Evolutionary conservation across 805 yeast species (phyloP).

Genomic region (Barnettozyma pratensis): DNA sequence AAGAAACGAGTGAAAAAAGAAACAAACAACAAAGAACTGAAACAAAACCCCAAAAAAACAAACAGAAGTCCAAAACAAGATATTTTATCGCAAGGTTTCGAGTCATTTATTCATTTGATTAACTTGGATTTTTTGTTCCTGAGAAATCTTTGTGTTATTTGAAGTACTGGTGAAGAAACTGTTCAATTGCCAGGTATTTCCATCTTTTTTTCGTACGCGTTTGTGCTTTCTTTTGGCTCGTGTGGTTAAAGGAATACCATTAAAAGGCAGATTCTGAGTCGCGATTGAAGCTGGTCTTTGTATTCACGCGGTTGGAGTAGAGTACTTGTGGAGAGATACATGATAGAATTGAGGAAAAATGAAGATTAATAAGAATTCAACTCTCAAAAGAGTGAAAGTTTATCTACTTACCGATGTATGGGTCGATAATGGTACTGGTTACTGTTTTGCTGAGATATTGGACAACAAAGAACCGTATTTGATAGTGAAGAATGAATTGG

Average conservation of each 20-base stretch:
- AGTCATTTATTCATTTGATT: too few relatives aligned
- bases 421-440: conserved; percentile 92
- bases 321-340: not conserved
- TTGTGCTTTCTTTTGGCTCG: not conserved
- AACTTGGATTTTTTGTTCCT: too few relatives aligned
- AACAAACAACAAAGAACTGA: too few relatives aligned
- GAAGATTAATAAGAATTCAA: conserved; percentile 8
- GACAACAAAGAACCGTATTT: conserved; percentile 45
- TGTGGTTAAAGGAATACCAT: not conserved
- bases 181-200: too few relatives aligned
- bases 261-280: not conserved
- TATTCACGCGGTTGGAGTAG: not conserved
- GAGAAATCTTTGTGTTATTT: too few relatives aligned
- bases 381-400: conserved; percentile 84
- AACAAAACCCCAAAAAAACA: too few relatives aligned
- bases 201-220: not conserved
- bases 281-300: conserved; percentile 6
- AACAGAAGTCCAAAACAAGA: too few relatives aligned
- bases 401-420: conserved; percentile 79
- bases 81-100: too few relatives aligned
- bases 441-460: conserved; percentile 64
- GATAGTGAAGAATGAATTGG: conserved; percentile 66
- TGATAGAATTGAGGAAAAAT: not conserved
- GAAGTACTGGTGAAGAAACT: too few relatives aligned
- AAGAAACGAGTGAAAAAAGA: too few relatives aligned